Evolutionary conservation across 257 asterid species (phyloP).

Genomic region (Linaria vulgaris): DNA sequence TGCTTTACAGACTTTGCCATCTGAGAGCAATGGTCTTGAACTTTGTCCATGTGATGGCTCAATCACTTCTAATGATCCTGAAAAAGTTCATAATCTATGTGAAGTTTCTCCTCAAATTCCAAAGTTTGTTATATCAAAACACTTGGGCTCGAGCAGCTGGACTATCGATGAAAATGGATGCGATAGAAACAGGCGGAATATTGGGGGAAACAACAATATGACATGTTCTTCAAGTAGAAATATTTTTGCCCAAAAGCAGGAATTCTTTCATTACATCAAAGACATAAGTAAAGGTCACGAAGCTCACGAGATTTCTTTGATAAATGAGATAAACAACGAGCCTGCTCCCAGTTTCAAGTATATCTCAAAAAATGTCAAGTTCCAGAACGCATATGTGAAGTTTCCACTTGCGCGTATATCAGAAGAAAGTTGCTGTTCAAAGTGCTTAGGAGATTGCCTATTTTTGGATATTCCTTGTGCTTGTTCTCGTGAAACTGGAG

Average conservation of each 20-base stretch:
- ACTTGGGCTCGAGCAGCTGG: conserved; percentile 29
- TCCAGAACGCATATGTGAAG: conserved; percentile 40
- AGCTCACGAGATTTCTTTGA: conserved; percentile 39
- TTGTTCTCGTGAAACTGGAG: conserved; percentile 59
- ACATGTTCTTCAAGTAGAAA: conserved; percentile 19
- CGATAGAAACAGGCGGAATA: conserved; percentile 9
- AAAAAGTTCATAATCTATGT: conserved; percentile 16
- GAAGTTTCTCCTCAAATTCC: conserved; percentile 33
- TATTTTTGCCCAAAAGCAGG: conserved; percentile 24
- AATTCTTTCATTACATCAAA: conserved; percentile 13
- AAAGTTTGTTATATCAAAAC: conserved; percentile 20
- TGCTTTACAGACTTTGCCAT: conserved; percentile 17
- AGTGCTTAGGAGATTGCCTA: conserved; percentile 55
- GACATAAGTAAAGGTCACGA: conserved; percentile 49
- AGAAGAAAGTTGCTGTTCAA: conserved; percentile 53
- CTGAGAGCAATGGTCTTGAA: conserved; percentile 24
- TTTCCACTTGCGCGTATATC: conserved; percentile 49
- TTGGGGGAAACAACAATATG: conserved; percentile 5
- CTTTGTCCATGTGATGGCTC: conserved; percentile 25
- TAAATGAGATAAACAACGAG: conserved; percentile 46
- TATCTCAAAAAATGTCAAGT: conserved; percentile 37
- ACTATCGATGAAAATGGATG: conserved; percentile 18
- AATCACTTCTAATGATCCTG: conserved; percentile 22
- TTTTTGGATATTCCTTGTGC: conserved; percentile 47
- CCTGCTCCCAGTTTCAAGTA: conserved; percentile 44